phyloP scores from a whole-genome alignment of 495 filamentous ascomycete genomes.

The Penicillium psychrofluorescens region DNA sequence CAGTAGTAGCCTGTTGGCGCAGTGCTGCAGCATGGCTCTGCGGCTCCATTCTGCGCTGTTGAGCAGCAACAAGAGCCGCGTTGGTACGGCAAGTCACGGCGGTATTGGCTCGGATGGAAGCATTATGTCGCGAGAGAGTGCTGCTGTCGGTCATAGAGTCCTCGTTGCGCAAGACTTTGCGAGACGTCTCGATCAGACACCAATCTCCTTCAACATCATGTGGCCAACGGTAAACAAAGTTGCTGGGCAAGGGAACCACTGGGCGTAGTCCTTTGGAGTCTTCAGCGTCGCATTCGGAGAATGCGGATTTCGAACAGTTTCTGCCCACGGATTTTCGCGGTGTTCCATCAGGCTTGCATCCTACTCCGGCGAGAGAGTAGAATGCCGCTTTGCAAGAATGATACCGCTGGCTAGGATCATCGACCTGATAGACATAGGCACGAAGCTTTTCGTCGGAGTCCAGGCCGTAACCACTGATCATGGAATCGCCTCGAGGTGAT shows the following conservation, averaged over 20 bases:
- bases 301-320: slow-evolving; percentile 48
- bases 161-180: slow-evolving; percentile 18
- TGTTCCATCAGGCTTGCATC: slow-evolving; percentile 36
- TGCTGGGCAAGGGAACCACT: slow-evolving; percentile 58
- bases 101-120: slow-evolving; percentile 18
- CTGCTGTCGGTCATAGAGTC: slow-evolving; percentile 25
- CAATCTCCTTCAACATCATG: slow-evolving; percentile 33
- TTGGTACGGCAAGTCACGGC: slow-evolving; percentile 30
- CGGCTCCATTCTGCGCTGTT: slow-evolving; percentile 31
- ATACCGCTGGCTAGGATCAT: slow-evolving; percentile 33
- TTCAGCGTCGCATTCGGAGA: slow-evolving; percentile 63
- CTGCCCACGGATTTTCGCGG: slow-evolving; percentile 34
- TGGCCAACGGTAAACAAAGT: slow-evolving; percentile 57
- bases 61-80: slow-evolving; percentile 34
- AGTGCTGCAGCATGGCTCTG: slow-evolving; percentile 43
- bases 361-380: slow-evolving; percentile 45
- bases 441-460: slow-evolving; percentile 38
- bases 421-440: slow-evolving; percentile 32
- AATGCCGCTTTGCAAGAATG: slow-evolving; percentile 38
- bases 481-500: slow-evolving; percentile 40
- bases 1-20: slow-evolving; percentile 35
- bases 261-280: slow-evolving; percentile 64
- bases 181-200: slow-evolving; percentile 27
- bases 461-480: slow-evolving; percentile 38
- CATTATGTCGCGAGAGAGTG: slow-evolving; percentile 23